These are phyloP conservation scores for Coemansia sp. DNA, from an alignment of 192 early-diverging fungal genomes.

Conservation along the genomic window DNA sequence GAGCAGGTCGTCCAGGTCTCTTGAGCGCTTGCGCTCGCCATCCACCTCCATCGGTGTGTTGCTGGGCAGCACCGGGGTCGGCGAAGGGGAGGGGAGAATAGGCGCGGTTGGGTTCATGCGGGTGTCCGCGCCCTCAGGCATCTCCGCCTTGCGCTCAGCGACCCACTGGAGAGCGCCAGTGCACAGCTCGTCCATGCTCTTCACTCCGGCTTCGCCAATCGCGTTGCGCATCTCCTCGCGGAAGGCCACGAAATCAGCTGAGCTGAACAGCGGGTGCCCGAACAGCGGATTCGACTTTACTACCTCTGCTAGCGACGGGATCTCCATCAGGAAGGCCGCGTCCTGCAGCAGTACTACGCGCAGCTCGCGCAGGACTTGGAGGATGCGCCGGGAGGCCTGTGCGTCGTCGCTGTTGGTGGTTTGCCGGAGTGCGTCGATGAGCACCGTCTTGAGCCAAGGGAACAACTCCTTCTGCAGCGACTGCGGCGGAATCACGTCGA, in stretches of 20 bases:
- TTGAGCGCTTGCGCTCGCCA: slow-evolving; percentile 16
- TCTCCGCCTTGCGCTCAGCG: slow-evolving; percentile 14
- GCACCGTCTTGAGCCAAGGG: slow-evolving; percentile 39
- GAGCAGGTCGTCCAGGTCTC: not conserved
- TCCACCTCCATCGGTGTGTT: not conserved
- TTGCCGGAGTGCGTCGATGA: slow-evolving; percentile 27
- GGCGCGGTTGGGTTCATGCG: slow-evolving; percentile 33
- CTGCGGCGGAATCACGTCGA: slow-evolving; percentile 26
- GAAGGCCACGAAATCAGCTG: slow-evolving; percentile 21
- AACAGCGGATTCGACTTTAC: slow-evolving; percentile 23
- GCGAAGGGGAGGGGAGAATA: not conserved
- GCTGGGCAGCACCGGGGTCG: not conserved
- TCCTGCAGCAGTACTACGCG: slow-evolving; percentile 46
- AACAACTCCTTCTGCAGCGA: slow-evolving; percentile 40
- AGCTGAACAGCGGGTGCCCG: slow-evolving; percentile 24
- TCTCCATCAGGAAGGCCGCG: slow-evolving; percentile 37
- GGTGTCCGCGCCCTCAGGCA: slow-evolving; percentile 10
- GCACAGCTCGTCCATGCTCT: slow-evolving; percentile 10
- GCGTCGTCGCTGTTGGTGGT: slow-evolving; percentile 39
- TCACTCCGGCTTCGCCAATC: slow-evolving; percentile 18
- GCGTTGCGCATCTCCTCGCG: slow-evolving; percentile 28
- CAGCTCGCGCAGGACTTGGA: slow-evolving; percentile 40
- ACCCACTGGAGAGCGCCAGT: slow-evolving; percentile 13
- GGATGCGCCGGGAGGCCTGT: slow-evolving; percentile 28
- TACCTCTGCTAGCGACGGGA: slow-evolving; percentile 19